Evolutionary conservation across 2,329 filamentous ascomycete genomes (phyloP), one percentile per base, ranked within the genome.

Genomic region (Botryosphaeria dothidea): DNA sequence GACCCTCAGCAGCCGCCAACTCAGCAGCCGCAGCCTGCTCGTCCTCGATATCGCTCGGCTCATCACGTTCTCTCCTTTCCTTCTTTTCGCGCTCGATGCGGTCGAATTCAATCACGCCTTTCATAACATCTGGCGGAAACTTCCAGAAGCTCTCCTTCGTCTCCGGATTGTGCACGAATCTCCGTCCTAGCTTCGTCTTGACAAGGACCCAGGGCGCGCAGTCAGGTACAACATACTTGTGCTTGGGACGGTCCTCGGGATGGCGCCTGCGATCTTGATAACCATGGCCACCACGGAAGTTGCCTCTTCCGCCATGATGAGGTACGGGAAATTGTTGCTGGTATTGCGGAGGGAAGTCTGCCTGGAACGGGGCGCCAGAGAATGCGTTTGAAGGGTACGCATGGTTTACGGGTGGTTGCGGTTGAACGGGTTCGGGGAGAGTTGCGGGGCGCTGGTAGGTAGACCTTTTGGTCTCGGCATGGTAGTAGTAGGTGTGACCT

Each of bases 131-230:
- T 64, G 92, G 87, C 0, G 95, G 95, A 71, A 97, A 95, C 72
- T 92, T 92, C 95, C 96, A 99, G 77, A 93, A 93, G 77, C 93
- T 98, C 69, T 93, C 85, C 41, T 94, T 91, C 69, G 94, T 97
- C 62, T 86, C 85, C 0, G 89, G 86, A 70, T 99, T 97, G 80
- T 96, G 92, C 2, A 93, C 93, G 73, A 99, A 99, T 61, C 93
- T 86, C 65, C 95, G 85, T 23, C 92, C 92, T 67, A 94, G 88
- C 74, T 92, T 97, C 0, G 95, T 99, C 74, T 90, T 92, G n/a
- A 99, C 92, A 3, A 99, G 82, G 0, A 96, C 79, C 95, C 95
- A 99, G 17, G 93, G 91, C 70, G 91, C 89, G 71, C 88, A 91
- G 2, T 90, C 90, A 0, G 93, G 93, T 51, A 99, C 95, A 5